Base-by-base conservation (phyloP, 2,329 filamentous ascomycete species). In the Didymella pinodella region DNA sequence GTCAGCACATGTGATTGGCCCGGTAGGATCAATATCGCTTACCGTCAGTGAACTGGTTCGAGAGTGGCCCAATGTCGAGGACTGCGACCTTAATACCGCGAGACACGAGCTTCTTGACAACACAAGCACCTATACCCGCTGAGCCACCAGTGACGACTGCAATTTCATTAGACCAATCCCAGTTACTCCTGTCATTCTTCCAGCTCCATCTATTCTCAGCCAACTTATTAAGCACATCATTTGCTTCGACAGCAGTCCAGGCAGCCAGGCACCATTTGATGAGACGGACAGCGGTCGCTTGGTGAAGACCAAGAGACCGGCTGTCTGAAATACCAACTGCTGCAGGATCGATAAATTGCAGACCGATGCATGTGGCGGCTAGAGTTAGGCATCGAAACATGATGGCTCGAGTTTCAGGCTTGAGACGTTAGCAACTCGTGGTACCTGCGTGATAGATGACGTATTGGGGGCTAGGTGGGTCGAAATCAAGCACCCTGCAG, bases 121-220 rank as follows among this genome's bases (percentile, higher is more conserved):
- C 66, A 18, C 61, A 65, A 16, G 70, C 72, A 26, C 75, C 76
- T 14, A 78, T 77, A 6, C 76, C 76, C 22, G 65, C 65, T 1
- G 73, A 72, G 22, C 75, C 76, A 4, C 76, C 76, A 7, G 76
- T 78, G 26, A 78, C 68, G 18, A 77, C 72, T 18, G 74, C 75
- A 1, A 77, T 47, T 49, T 78, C 74, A 4, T 63, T 57, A 26
- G 63, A 55, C 73, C 71, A 77, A 14, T 70, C 47, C 75, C 75
- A 77, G 2, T 41, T 45, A 28, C 54, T 66, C 48, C 66, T 68
- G 48, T 74, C 70, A 40, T 67, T 64, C 18, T 54, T 69, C 62
- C 77, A 72, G 7, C 71, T 60, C 76, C 79, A 82, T 58, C 77
- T 76, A 66, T 80, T 75, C 48, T 71, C 66, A 6, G 75, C 75